A percentile compares a stretch with the other conserved stretches of the same genome.
phyloP scores from a whole-genome alignment of 805 yeast genomes.

The Diddensiella caesifluorescens region DNA sequence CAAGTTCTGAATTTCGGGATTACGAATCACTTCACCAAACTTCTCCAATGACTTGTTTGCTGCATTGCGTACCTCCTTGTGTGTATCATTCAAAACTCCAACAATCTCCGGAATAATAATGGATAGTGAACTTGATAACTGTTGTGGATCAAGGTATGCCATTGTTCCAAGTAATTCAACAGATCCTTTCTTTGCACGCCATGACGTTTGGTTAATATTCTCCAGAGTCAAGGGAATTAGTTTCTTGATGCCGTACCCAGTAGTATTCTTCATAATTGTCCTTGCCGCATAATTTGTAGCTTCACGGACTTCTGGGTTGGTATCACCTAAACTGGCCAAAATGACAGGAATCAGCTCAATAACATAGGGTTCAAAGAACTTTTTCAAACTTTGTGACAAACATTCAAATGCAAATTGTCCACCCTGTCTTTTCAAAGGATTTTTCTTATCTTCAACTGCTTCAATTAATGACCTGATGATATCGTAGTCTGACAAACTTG shows the following conservation, averaged over 20 bases:
- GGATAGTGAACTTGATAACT: conserved; percentile 81
- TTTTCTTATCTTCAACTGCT: conserved; percentile 84
- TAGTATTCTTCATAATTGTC: conserved; percentile 82
- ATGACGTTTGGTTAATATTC: conserved; percentile 79
- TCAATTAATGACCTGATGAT: conserved; percentile 68
- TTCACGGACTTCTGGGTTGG: conserved; percentile 75
- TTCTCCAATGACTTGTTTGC: conserved; percentile 84
- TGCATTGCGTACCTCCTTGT: conserved; percentile 93
- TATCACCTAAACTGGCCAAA: conserved; percentile 78
- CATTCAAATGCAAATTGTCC: conserved; percentile 84
- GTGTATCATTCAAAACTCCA: conserved; percentile 89
- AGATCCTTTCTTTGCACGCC: conserved; percentile 97
- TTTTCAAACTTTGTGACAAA: conserved; percentile 68
- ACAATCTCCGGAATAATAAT: conserved; percentile 95
- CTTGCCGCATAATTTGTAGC: conserved; percentile 86
- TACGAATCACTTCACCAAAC: conserved; percentile 95
- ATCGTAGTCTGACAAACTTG: conserved; percentile 68
- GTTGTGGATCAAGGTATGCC: conserved; percentile 96
- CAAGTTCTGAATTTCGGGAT: conserved; percentile 90
- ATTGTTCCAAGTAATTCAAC: conserved; percentile 94
- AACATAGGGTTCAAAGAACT: conserved; percentile 88
- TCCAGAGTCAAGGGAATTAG: conserved; percentile 86
- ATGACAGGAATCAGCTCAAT: conserved; percentile 80
- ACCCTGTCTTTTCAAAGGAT: conserved; percentile 71
- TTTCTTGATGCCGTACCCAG: conserved; percentile 85